These are phyloP conservation scores for Metschnikowia rubicola DNA, from an alignment of 805 yeast species.

Conservation along the genomic window DNA sequence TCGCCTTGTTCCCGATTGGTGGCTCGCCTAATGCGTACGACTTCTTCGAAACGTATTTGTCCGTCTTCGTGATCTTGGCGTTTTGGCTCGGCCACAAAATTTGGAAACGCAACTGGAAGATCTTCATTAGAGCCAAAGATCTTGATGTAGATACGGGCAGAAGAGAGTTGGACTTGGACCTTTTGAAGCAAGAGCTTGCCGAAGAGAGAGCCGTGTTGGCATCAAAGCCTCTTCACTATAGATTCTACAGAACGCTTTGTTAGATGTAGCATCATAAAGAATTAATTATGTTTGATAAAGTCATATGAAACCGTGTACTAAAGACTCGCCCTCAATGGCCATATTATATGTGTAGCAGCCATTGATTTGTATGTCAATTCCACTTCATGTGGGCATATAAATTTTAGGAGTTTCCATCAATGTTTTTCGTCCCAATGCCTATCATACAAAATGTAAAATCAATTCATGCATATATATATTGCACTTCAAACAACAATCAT, in stretches of 20 bases:
- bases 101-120: conserved; percentile 38
- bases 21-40: conserved; percentile 13
- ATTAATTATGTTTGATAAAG: no score
- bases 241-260: conserved; percentile 59
- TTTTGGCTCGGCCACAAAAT: conserved; percentile 58
- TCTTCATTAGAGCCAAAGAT: conserved; percentile 30
- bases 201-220: conserved; percentile 53
- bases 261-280: conserved; percentile 15
- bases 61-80: conserved; percentile 57
- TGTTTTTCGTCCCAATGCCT: not conserved
- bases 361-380: no score
- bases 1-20: conserved; percentile 61
- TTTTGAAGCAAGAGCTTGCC: conserved; percentile 43
- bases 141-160: conserved; percentile 38
- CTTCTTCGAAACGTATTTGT: conserved; percentile 66
- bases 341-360: no score
- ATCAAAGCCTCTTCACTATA: conserved; percentile 44
- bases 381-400: no score
- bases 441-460: no score
- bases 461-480: not conserved
- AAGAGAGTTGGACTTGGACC: conserved; percentile 37
- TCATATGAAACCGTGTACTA: no score
- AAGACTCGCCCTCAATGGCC: no score
- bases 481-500: no score
- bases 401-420: not conserved